Percentiles rank a stretch among this genome's conserved stretches.
phyloP scores from a whole-genome alignment of 2,329 filamentous ascomycete genomes.

The Nigrospora oryzae region DNA sequence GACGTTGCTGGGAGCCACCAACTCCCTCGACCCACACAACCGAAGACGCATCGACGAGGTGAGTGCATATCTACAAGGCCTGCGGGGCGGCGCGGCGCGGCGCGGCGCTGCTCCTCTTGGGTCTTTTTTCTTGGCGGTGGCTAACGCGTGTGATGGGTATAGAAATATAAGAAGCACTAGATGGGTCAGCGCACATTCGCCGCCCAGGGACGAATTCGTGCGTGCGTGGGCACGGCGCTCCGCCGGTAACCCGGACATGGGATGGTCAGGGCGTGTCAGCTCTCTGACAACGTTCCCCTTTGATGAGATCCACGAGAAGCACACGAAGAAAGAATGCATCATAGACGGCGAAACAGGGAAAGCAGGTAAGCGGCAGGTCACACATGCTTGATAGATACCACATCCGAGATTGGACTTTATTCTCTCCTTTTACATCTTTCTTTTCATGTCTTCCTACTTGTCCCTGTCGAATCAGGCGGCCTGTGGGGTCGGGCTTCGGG shows the following conservation, averaged over 20 bases:
- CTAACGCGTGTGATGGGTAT: neutral
- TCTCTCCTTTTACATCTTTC: too few species aligned
- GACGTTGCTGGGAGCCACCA: conserved; percentile 85
- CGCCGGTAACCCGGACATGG: too few species aligned
- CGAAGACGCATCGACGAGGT: conserved; percentile 80
- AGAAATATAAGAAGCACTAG: conserved; percentile 43
- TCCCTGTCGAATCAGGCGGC: too few species aligned
- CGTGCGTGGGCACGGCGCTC: neutral
- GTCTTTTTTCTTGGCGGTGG: too few species aligned
- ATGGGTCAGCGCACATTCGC: neutral
- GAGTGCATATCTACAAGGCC: conserved; percentile 34
- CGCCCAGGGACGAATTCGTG: neutral
- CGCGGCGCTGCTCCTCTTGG: too few species aligned
- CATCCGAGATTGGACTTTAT: too few species aligned
- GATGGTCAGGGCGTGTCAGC: too few species aligned
- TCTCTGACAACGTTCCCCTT: neutral
- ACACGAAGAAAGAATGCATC: conserved; percentile 4
- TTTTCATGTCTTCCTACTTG: too few species aligned
- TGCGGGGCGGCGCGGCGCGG: neutral
- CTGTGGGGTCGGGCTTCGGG: too few species aligned
- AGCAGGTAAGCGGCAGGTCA: too few species aligned
- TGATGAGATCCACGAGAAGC: neutral
- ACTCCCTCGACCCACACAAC: conserved; percentile 79
- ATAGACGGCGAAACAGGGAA: conserved; percentile 11
- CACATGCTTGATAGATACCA: too few species aligned